These are phyloP conservation scores for Pseudogymnoascus sp. DNA, from an alignment of 2,329 filamentous ascomycete species.

Conservation along the genomic window DNA sequence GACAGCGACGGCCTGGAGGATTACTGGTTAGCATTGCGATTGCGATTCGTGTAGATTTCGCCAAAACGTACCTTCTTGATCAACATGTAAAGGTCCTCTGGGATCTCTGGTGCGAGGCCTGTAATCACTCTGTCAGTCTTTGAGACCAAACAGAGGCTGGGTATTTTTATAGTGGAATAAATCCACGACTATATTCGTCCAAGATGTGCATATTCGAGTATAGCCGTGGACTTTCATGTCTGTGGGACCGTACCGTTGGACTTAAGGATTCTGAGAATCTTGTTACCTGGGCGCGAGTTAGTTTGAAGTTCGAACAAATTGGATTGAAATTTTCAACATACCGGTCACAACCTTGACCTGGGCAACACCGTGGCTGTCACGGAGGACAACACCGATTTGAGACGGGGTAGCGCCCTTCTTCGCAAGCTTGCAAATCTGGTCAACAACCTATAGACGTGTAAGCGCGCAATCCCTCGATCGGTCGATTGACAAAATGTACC, in stretches of 20 bases:
- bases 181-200: conserved; percentile 11
- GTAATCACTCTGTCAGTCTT: conserved; percentile 85
- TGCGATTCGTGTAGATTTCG: conserved; percentile 7
- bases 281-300: conserved; percentile 68
- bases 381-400: conserved; percentile 97
- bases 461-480: not conserved
- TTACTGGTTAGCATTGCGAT: conserved; percentile 15
- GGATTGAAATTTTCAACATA: conserved; percentile 40
- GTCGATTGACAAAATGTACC: conserved; percentile 20
- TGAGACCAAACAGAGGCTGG: conserved; percentile 81
- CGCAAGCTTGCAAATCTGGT: conserved; percentile 98
- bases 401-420: conserved; percentile 98
- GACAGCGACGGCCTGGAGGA: conserved; percentile 76
- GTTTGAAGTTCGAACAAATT: conserved; percentile 17
- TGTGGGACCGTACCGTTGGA: conserved; percentile 69
- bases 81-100: conserved; percentile 99
- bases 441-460: conserved; percentile 53
- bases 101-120: conserved; percentile 98
- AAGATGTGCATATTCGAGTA: conserved; percentile 16
- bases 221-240: conserved; percentile 16
- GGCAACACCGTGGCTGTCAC: conserved; percentile 95
- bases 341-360: conserved; percentile 97
- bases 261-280: conserved; percentile 99
- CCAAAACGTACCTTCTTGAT: conserved; percentile 85
- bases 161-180: conserved; percentile 19